A percentile compares a stretch with the other conserved stretches of the same genome.
Evolutionary conservation across 805 yeast species (phyloP).

Genomic region (Ascoidea rubescens): DNA sequence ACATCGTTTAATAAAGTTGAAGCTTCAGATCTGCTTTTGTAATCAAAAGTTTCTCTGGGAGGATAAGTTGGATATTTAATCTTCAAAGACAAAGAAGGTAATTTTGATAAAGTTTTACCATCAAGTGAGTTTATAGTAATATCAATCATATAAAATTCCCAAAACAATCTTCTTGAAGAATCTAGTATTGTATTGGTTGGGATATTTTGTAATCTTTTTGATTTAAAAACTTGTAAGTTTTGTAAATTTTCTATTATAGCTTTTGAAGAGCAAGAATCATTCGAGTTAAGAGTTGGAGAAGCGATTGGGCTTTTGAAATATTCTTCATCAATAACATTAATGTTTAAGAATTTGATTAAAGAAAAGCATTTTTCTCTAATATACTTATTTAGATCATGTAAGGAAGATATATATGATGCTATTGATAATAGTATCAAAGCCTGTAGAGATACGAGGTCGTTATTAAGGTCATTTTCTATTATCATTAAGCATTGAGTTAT

Average conservation of each 20-base stretch:
- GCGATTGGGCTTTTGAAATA: not conserved
- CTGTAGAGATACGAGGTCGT: conserved; percentile 31
- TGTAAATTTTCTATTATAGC: conserved; percentile 5
- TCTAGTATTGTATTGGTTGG: conserved; percentile 11
- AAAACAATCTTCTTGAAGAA: conserved; percentile 29
- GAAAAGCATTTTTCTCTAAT: conserved; percentile 29
- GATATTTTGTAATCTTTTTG: conserved; percentile 7
- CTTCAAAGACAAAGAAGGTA: conserved; percentile 16
- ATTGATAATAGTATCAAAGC: conserved; percentile 25
- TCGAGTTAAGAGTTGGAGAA: not conserved
- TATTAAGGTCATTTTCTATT: conserved; percentile 16
- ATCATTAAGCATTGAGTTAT: conserved; percentile 20
- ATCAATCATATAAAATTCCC: conserved; percentile 40
- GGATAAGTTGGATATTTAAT: conserved; percentile 25
- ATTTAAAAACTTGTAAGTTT: conserved; percentile 14
- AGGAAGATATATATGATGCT: conserved; percentile 33
- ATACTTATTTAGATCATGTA: conserved; percentile 29
- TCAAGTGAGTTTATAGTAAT: conserved; percentile 40
- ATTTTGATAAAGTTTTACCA: conserved; percentile 27
- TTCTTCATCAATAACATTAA: conserved; percentile 24
- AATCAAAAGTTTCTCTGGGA: conserved; percentile 25
- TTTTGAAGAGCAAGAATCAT: not conserved
- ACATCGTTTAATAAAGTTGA: conserved; percentile 36
- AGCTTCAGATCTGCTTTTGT: conserved; percentile 29
- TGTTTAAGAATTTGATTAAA: conserved; percentile 21